Evolutionary conservation across 148 eudicot genomes (phyloP).

Genomic region (Suaeda aralocaspica): DNA sequence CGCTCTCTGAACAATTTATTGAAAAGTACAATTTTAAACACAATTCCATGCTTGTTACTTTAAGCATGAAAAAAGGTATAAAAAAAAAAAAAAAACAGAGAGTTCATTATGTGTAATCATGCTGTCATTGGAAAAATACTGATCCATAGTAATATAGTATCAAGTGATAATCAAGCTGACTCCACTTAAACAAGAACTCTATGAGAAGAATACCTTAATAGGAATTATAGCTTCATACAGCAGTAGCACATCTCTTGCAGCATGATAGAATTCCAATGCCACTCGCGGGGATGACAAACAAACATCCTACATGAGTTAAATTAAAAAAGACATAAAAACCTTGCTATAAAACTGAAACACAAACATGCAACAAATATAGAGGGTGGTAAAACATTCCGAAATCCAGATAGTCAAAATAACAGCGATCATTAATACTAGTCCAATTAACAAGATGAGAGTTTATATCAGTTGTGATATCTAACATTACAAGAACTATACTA

Average conservation of each 20-base stretch:
- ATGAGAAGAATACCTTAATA: conserved; percentile 69
- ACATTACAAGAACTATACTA: neutral
- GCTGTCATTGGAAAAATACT: neutral
- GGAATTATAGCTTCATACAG: conserved; percentile 88
- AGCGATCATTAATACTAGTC: neutral
- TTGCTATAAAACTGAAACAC: neutral
- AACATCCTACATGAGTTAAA: conserved; percentile 68
- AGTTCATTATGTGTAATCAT: neutral
- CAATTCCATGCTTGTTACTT: neutral
- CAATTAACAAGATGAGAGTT: neutral
- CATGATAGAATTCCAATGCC: conserved; percentile 80
- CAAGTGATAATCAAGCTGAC: neutral
- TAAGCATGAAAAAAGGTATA: neutral
- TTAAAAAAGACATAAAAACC: neutral
- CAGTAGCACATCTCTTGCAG: conserved; percentile 82
- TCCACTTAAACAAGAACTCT: neutral
- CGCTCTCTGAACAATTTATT: neutral
- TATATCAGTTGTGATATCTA: neutral
- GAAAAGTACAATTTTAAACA: neutral
- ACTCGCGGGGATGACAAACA: conserved; percentile 86
- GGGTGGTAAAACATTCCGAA: neutral
- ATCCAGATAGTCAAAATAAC: neutral
- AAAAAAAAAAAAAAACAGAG: neutral
- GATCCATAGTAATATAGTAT: too few relatives aligned
- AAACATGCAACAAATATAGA: neutral